phyloP scores from a whole-genome alignment of 2,329 filamentous ascomycete genomes.

The Stachybotrys echinatus region DNA sequence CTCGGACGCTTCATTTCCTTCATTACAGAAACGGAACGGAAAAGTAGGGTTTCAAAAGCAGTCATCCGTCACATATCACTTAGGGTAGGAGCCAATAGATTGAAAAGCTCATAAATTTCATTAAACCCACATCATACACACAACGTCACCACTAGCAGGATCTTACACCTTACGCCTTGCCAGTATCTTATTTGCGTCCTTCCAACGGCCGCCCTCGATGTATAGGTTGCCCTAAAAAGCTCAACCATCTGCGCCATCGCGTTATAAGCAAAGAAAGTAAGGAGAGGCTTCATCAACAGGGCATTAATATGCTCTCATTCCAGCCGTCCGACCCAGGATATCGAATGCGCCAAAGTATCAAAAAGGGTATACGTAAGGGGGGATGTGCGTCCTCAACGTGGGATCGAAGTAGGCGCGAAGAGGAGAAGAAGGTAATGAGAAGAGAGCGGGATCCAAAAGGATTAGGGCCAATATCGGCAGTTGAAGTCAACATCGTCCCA shows the following conservation, averaged over 20 bases:
- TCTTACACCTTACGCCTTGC: background rate
- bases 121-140: background rate
- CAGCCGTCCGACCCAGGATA: background rate
- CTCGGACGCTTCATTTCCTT: too few species aligned
- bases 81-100: background rate
- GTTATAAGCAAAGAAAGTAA: background rate
- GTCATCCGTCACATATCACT: background rate
- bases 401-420: background rate
- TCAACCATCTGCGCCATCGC: background rate
- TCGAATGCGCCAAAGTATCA: background rate
- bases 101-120: background rate
- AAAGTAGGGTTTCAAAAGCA: too few species aligned
- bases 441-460: too few species aligned
- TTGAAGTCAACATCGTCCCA: too few species aligned
- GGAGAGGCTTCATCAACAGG: background rate
- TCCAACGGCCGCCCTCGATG: constrained; percentile 4
- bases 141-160: background rate
- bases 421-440: background rate
- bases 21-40: too few species aligned
- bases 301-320: background rate
- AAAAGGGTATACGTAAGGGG: background rate
- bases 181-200: background rate
- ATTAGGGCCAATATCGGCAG: too few species aligned
- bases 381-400: background rate
- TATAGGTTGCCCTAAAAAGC: background rate